These are phyloP conservation scores for Phylloporus sp. DNA, from an alignment of 1,284 basidiomycete species.

Conservation along the genomic window DNA sequence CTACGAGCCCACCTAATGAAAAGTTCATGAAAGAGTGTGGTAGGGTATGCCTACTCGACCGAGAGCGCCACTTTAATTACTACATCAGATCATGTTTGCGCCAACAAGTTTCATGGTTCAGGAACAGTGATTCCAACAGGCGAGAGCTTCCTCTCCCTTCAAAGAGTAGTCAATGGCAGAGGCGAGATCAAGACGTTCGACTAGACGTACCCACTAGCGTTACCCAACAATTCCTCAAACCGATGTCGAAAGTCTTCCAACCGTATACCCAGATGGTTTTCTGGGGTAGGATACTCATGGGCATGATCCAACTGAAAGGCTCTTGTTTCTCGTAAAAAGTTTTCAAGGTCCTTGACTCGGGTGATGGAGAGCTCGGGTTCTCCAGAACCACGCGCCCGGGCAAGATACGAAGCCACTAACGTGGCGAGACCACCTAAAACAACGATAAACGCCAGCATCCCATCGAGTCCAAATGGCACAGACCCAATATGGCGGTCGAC, in stretches of 20 bases:
- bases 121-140: slow-evolving; percentile 25
- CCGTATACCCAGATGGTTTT: slow-evolving; percentile 18
- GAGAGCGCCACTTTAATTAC: too few relatives aligned
- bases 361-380: slow-evolving; percentile 69
- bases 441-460: background rate
- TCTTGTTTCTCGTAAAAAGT: slow-evolving; percentile 66
- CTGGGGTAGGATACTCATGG: slow-evolving; percentile 38
- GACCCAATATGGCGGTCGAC: slow-evolving; percentile 35
- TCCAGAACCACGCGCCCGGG: slow-evolving; percentile 68
- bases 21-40: background rate
- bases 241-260: slow-evolving; percentile 38
- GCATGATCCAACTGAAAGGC: slow-evolving; percentile 68
- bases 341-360: slow-evolving; percentile 65
- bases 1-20: background rate
- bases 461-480: slow-evolving; percentile 10
- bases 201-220: slow-evolving; percentile 35
- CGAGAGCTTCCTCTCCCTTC: slow-evolving; percentile 33
- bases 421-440: slow-evolving; percentile 65
- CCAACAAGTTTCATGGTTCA: too few relatives aligned
- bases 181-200: background rate
- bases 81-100: too few relatives aligned
- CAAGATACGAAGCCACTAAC: slow-evolving; percentile 73
- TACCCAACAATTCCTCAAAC: slow-evolving; percentile 52
- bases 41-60: too few relatives aligned
- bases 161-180: background rate